Conservation (phyloP, 2,329 filamentous ascomycete species). For the Ceratocystis destructans region DNA sequence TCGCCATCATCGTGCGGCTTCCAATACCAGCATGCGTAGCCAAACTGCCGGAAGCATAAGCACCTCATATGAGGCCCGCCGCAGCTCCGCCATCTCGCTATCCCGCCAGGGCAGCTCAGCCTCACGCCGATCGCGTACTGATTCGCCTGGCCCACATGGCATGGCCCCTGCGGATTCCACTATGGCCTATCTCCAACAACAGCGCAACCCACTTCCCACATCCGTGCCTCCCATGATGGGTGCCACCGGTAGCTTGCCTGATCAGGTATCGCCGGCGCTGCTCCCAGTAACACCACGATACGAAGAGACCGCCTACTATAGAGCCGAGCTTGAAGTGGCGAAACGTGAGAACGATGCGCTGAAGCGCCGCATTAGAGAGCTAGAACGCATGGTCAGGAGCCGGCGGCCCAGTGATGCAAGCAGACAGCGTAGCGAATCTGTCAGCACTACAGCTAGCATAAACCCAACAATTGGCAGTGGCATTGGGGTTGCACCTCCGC, state of each 20-base stretch:
- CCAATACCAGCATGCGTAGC: constrained; percentile 41
- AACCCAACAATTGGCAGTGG: constrained; percentile 25
- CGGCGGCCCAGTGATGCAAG: constrained; percentile 34
- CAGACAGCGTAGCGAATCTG: constrained; percentile 36
- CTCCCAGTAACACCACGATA: constrained; percentile 45
- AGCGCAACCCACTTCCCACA: constrained; percentile 29
- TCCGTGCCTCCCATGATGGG: constrained; percentile 23
- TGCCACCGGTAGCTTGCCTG: constrained; percentile 15
- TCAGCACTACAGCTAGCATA: constrained; percentile 36
- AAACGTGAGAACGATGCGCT: constrained; percentile 51
- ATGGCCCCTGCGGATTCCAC: constrained; percentile 25
- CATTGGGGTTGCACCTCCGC: constrained; percentile 20
- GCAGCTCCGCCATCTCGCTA: constrained; percentile 33
- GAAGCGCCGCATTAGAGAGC: constrained; percentile 46
- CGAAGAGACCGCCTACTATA: constrained; percentile 47
- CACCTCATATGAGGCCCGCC: constrained; percentile 27
- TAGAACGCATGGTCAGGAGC: constrained; percentile 43
- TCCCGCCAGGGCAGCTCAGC: constrained; percentile 43
- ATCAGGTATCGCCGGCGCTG: constrained; percentile 36
- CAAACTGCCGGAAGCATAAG: constrained; percentile 32
- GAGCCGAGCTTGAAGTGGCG: constrained; percentile 45
- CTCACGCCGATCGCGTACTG: constrained; percentile 39
- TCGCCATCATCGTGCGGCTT: constrained; percentile 45
- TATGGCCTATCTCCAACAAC: constrained; percentile 36
- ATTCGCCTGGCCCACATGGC: constrained; percentile 30